phyloP scores from a whole-genome alignment of 1,284 basidiomycete genomes.

The Exobasidium cylindrosporum region DNA sequence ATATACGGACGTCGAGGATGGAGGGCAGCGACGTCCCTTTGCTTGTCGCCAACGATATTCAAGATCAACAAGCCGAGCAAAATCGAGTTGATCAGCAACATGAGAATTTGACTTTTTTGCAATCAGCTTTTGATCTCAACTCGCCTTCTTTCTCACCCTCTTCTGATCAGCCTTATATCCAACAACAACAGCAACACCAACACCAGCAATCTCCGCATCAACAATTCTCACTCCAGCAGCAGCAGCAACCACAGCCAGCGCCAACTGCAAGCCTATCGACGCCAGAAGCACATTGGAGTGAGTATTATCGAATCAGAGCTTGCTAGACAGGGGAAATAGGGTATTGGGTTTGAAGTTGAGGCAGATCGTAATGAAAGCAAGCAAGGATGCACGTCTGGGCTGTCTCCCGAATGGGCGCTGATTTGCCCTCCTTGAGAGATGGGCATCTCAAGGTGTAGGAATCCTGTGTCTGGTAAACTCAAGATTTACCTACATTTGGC shows the following conservation, averaged over 20 bases:
- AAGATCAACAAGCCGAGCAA: neutral
- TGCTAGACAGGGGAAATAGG: neutral
- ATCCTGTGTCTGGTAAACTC: no score
- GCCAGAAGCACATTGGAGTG: slow-evolving; percentile 15
- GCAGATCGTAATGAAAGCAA: no score
- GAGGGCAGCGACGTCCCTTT: neutral
- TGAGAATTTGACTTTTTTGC: neutral
- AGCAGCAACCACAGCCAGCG: neutral
- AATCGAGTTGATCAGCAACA: slow-evolving; percentile 1
- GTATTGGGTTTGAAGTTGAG: no score
- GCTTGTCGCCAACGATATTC: neutral
- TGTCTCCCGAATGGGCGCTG: neutral
- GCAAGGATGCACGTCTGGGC: neutral
- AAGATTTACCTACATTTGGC: no score
- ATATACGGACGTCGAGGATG: neutral
- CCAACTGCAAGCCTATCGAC: slow-evolving; percentile 1
- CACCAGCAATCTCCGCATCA: slow-evolving; percentile 4
- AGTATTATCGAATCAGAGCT: slow-evolving; percentile 2
- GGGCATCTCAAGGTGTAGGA: neutral
- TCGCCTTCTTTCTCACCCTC: neutral
- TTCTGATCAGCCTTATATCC: neutral
- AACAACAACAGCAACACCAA: neutral
- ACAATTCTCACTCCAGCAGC: neutral
- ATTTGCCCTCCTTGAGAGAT: slow-evolving; percentile 4
- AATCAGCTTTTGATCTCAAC: neutral